phyloP scores from a whole-genome alignment of 1,284 basidiomycete species.

The Ceratobasidium sp. region DNA sequence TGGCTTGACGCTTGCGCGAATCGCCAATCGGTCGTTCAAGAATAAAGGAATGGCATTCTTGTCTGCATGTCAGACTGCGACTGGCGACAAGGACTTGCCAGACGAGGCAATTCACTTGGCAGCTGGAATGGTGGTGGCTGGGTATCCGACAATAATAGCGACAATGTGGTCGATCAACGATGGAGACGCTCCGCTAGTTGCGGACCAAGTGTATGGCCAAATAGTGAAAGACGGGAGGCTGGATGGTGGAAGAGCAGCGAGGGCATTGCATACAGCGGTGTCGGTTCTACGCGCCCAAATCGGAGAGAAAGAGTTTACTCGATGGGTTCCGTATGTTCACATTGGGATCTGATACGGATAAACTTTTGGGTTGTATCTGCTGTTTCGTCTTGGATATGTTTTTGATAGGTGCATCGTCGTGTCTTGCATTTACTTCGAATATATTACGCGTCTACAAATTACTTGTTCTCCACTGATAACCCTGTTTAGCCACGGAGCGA shows the following conservation, averaged over 20 bases:
- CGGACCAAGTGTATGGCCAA: not conserved
- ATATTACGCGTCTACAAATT: too few relatives aligned
- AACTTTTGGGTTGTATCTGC: too few relatives aligned
- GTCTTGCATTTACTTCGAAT: too few relatives aligned
- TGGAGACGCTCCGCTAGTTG: not conserved
- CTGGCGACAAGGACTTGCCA: slow-evolving; percentile 25
- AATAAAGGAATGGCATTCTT: not conserved
- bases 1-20: not conserved
- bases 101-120: slow-evolving; percentile 46
- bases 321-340: slow-evolving; percentile 25
- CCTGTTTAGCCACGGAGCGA: too few relatives aligned
- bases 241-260: not conserved
- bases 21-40: not conserved
- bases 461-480: too few relatives aligned
- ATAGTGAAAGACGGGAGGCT: not conserved
- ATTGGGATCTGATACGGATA: not conserved
- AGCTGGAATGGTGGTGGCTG: slow-evolving; percentile 45
- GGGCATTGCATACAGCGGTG: not conserved
- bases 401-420: too few relatives aligned
- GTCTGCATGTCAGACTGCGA: not conserved
- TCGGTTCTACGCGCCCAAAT: not conserved
- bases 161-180: slow-evolving; percentile 23
- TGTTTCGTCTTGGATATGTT: too few relatives aligned
- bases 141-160: slow-evolving; percentile 28
- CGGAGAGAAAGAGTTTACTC: slow-evolving; percentile 14